Percentiles rank a stretch among this genome's conserved stretches.
phyloP scores from a whole-genome alignment of 345 rosid genomes.

The Bruguiera gymnorhiza region DNA sequence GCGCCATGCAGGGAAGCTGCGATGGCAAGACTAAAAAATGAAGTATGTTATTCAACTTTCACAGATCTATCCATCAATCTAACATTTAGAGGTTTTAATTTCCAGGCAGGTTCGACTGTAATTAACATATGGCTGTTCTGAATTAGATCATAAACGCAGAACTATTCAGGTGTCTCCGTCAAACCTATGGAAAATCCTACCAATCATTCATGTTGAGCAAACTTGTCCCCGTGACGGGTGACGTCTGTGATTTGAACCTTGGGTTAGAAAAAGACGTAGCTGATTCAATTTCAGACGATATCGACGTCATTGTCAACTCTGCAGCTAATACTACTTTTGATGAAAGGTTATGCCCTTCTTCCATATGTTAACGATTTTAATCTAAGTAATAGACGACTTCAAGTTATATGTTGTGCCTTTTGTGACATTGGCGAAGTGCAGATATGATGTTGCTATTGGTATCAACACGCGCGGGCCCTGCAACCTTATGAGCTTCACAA shows the following conservation, averaged over 20 bases:
- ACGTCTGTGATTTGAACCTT: conserved; percentile 59
- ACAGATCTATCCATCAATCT: neutral
- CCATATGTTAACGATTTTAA: neutral
- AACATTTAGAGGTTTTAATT: neutral
- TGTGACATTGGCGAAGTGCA: conserved; percentile 23
- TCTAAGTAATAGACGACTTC: neutral
- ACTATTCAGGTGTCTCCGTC: conserved; percentile 68
- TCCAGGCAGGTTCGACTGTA: neutral
- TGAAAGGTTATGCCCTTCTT: conserved; percentile 26
- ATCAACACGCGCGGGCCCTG: conserved; percentile 70
- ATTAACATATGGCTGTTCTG: conserved; percentile 20
- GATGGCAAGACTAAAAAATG: conserved; percentile 59
- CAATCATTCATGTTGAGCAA: conserved; percentile 72
- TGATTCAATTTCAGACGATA: conserved; percentile 53
- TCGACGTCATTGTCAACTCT: conserved; percentile 68
- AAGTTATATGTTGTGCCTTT: neutral
- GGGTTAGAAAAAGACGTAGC: conserved; percentile 65
- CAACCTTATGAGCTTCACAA: conserved; percentile 65
- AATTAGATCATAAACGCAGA: conserved; percentile 69
- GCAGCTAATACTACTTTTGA: conserved; percentile 78
- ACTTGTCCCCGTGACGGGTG: conserved; percentile 77
- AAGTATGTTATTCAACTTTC: conserved; percentile 41
- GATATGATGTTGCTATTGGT: conserved; percentile 74
- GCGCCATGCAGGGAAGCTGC: conserved; percentile 79
- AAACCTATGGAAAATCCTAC: conserved; percentile 72